These are phyloP conservation scores for Lathyrus tuberosus DNA, from an alignment of 306 rosid genomes.

Conservation along the genomic window DNA sequence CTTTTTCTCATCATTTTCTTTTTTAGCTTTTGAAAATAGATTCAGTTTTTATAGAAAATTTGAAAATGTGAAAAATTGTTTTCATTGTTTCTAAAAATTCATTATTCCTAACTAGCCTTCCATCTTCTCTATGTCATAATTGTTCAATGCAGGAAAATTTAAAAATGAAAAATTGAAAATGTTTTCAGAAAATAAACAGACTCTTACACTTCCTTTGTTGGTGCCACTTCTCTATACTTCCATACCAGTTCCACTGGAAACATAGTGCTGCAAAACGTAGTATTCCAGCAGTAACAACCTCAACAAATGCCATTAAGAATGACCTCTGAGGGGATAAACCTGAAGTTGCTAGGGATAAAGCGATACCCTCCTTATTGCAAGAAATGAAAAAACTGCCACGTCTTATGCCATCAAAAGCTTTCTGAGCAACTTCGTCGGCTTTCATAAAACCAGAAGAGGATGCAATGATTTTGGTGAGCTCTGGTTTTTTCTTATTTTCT, in stretches of 20 bases:
- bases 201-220: constrained; percentile 52
- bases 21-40: no score
- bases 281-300: constrained; percentile 66
- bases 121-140: no score
- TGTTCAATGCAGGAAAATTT: background rate
- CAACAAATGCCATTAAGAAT: constrained; percentile 74
- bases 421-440: constrained; percentile 85
- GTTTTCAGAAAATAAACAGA: background rate
- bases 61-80: background rate
- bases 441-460: constrained; percentile 74
- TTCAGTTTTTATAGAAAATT: no score
- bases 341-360: constrained; percentile 72
- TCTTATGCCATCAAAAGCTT: constrained; percentile 75
- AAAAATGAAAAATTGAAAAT: background rate
- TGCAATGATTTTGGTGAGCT: constrained; percentile 71
- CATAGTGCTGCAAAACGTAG: constrained; percentile 61
- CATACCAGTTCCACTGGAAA: constrained; percentile 83
- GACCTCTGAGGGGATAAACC: constrained; percentile 93
- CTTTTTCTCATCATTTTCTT: no score
- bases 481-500: constrained; percentile 78
- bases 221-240: constrained; percentile 76
- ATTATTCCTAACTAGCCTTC: background rate
- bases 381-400: constrained; percentile 65
- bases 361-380: constrained; percentile 80
- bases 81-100: background rate